These are phyloP conservation scores for Kodamaea anthophila DNA, from an alignment of 1,139 yeast species.

Conservation along the genomic window DNA sequence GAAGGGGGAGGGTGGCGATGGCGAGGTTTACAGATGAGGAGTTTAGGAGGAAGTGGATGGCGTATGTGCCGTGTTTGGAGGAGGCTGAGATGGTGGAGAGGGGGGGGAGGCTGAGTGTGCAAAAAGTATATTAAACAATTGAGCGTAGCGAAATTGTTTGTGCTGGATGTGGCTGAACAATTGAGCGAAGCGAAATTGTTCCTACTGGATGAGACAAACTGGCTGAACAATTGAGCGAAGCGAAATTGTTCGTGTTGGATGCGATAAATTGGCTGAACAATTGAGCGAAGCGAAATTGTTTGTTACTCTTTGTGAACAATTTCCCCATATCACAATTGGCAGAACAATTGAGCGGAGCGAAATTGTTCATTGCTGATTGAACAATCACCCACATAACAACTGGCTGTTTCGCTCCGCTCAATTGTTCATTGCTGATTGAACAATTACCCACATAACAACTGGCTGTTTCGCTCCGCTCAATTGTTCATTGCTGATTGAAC, in stretches of 20 bases:
- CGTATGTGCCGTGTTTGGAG: slow-evolving; percentile 33
- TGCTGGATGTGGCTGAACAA: not conserved
- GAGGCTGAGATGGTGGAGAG: slow-evolving; percentile 35
- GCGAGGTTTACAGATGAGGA: slow-evolving; percentile 62
- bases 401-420: too few species aligned
- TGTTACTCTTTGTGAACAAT: too few species aligned
- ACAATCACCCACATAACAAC: too few species aligned
- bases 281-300: not conserved
- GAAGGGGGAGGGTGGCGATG: slow-evolving; percentile 47
- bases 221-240: not conserved
- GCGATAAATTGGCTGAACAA: too few species aligned
- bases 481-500: too few species aligned
- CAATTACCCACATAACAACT: too few species aligned
- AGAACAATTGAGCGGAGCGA: not conserved
- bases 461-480: not conserved
- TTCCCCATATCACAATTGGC: too few species aligned
- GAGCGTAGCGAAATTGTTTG: not conserved
- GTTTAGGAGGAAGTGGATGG: slow-evolving; percentile 58
- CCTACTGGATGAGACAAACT: too few species aligned
- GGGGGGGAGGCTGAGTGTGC: slow-evolving; percentile 32
- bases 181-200: not conserved
- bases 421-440: too few species aligned
- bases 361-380: too few species aligned
- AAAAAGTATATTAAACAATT: slow-evolving; percentile 17
- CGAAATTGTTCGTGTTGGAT: not conserved